Evolutionary conservation across 345 rosid genomes (phyloP).

Genomic region (Capsella bursapastoris): DNA sequence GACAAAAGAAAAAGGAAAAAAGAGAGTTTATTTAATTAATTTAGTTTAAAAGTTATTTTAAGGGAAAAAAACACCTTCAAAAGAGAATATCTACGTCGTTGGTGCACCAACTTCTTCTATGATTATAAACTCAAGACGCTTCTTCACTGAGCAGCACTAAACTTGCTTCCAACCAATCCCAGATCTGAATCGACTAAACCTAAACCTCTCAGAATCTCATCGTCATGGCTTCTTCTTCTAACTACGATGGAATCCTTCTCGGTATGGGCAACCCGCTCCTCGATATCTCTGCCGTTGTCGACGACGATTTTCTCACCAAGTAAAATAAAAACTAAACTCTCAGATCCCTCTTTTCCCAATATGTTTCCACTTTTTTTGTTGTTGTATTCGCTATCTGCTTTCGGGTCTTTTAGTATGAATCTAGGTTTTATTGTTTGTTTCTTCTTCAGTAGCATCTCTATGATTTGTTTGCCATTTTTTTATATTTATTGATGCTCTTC

Average conservation of each 20-base stretch:
- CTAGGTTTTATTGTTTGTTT: neutral
- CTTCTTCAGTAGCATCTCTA: neutral
- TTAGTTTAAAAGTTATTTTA: neutral
- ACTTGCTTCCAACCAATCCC: constrained; percentile 7
- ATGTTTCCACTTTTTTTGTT: neutral
- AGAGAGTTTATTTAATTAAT: neutral
- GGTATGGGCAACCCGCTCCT: constrained; percentile 99
- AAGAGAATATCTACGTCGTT: constrained; percentile 14
- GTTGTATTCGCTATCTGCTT: neutral
- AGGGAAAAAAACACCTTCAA: neutral
- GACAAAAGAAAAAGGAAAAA: neutral
- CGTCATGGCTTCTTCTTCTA: constrained; percentile 30
- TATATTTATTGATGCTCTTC: neutral
- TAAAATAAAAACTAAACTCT: constrained; percentile 14
- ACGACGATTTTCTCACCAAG: constrained; percentile 75
- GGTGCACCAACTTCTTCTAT: constrained; percentile 33
- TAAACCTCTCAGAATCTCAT: constrained; percentile 10
- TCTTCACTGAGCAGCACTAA: constrained; percentile 14
- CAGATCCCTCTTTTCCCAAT: neutral
- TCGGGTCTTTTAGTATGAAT: neutral
- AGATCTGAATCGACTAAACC: constrained; percentile 35
- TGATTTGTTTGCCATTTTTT: neutral
- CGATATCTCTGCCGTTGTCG: constrained; percentile 92
- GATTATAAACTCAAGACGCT: constrained; percentile 8
- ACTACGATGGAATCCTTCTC: constrained; percentile 61